A percentile compares a stretch with the other conserved stretches of the same genome.
Conservation (phyloP, 176 grass and related monocot genomes). For the Poa pratensis region DNA sequence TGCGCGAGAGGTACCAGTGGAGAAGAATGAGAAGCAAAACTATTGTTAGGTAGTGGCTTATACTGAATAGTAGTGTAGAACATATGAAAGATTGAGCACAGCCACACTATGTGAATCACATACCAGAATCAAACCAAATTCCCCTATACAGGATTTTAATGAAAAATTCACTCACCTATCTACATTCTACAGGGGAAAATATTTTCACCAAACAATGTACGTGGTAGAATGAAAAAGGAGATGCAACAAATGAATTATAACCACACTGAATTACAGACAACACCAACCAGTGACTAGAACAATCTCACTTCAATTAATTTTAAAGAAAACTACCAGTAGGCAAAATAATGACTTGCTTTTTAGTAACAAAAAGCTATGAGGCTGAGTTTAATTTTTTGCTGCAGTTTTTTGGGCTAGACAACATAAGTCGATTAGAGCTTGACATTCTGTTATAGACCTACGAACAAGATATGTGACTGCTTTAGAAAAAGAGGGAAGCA, state of each 20-base stretch:
- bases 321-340: background rate
- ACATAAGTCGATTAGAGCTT: background rate
- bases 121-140: constrained; percentile 10
- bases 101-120: background rate
- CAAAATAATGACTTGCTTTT: background rate
- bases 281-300: background rate
- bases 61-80: background rate
- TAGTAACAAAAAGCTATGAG: background rate
- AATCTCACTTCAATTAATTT: background rate
- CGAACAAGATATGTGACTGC: background rate
- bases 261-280: background rate
- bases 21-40: constrained; percentile 7
- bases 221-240: background rate
- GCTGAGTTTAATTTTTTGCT: background rate
- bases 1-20: constrained; percentile 36
- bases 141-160: background rate
- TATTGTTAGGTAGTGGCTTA: background rate
- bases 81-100: constrained; percentile 26
- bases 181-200: background rate
- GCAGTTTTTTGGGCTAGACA: background rate
- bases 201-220: background rate
- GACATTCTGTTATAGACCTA: background rate
- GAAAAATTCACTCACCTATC: background rate
- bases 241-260: background rate
- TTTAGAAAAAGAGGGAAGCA: background rate